Base-by-base conservation (phyloP, 2,329 filamentous ascomycete genomes). In the Cucurbitaria berberidis region DNA sequence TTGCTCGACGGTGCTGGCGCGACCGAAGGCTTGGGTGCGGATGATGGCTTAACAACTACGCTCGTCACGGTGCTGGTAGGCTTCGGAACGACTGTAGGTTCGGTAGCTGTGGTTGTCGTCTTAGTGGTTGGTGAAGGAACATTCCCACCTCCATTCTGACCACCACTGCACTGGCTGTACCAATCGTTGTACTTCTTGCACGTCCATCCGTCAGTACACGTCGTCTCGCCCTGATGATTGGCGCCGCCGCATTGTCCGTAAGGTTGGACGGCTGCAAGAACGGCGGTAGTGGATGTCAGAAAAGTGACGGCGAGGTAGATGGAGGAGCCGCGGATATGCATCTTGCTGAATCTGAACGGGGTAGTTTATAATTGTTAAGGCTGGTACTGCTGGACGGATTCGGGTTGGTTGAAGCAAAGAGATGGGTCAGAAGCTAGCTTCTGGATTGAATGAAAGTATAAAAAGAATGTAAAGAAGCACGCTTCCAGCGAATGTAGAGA, bases 231-330 rank as follows among this genome's bases (percentile, higher is more conserved):
- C 3, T 63, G 69, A 54, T 66, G 78, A 56, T 69, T 72, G 19
- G 63, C 63, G 21, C 79, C 80, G 53, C 79, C 79, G 60, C 79
- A 81, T 64, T 80, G 78, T 11, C 75, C 75, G 57, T 76, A 81
- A 15, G 62, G 60, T 22, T 54, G 53, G 40, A 69, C 66, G 15
- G 63, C 64, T 32, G 66, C 67, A 30, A 70, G 61, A 45, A 68
- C 66, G 38, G 62, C 65, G 11, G 63, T 59, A 38, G 69, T 70
- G 39, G 63, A 64, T 3, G 64, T 59, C 18, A 71, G 53, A 46
- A 59, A 60, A n/a, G 68, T 58, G 45, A 69, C 66, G 44, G 59
- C 60, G 41, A 70, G 55, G 57, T 69, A 68, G 46, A 69, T 49
- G 45, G 60, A 58, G 10, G 55, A 53, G 40, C 55, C 60, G 22